phyloP scores from a whole-genome alignment of 202 grass and related monocot genomes.

The Carex arenaria region DNA sequence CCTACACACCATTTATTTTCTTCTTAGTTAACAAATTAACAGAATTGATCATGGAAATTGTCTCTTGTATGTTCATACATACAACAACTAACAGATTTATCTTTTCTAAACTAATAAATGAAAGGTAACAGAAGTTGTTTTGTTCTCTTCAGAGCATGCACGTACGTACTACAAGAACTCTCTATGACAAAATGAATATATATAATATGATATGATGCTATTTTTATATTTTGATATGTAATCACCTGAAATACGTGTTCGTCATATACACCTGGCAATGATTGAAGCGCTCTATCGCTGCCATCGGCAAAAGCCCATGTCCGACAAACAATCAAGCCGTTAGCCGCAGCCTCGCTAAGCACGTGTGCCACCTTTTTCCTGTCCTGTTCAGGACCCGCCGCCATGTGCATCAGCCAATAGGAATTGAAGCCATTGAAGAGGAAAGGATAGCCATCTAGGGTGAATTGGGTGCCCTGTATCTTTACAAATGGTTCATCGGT shows the following conservation, averaged over 20 bases:
- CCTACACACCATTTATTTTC: background rate
- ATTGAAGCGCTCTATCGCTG: slow-evolving; percentile 29
- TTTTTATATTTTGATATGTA: background rate
- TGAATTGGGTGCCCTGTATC: slow-evolving; percentile 15
- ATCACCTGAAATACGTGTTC: slow-evolving; percentile 41
- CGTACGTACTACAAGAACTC: background rate
- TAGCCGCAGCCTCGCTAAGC: slow-evolving; percentile 19
- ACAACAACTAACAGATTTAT: background rate
- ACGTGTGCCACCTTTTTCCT: slow-evolving; percentile 20
- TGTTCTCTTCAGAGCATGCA: background rate
- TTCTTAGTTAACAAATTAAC: background rate
- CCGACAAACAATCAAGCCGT: slow-evolving; percentile 24
- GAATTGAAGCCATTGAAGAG: slow-evolving; percentile 36
- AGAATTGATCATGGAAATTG: background rate
- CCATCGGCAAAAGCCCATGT: slow-evolving; percentile 34
- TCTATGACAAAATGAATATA: background rate
- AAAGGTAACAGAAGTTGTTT: background rate
- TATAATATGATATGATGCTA: background rate
- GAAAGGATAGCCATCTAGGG: slow-evolving; percentile 12
- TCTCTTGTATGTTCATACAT: background rate
- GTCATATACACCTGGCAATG: slow-evolving; percentile 33
- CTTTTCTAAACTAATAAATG: background rate
- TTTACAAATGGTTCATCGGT: slow-evolving; percentile 14
- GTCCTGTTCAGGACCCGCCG: slow-evolving; percentile 14
- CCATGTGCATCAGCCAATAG: slow-evolving; percentile 35